Percentiles rank a stretch among this genome's conserved stretches.
Evolutionary conservation across 345 rosid species (phyloP).

Genomic region (Crucihimalaya himalaica): DNA sequence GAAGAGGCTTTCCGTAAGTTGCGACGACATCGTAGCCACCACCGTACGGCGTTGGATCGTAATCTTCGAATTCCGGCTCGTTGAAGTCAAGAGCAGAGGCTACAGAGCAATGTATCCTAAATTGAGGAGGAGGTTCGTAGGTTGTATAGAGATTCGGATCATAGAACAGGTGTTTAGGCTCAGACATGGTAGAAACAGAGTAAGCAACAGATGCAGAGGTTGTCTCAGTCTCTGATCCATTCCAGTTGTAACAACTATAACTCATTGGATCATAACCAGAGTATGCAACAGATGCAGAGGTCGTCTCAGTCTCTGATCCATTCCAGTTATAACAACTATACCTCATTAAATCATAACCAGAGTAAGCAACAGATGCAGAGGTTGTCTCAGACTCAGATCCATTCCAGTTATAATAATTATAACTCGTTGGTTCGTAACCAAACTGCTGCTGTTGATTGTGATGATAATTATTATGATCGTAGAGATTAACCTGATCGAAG

Average conservation of each 20-base stretch:
- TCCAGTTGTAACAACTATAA: constrained; percentile 31
- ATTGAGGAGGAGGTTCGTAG: constrained; percentile 41
- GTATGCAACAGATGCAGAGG: constrained; percentile 39
- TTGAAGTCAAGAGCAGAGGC: constrained; percentile 46
- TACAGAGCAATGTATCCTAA: constrained; percentile 45
- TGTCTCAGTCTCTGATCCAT: constrained; percentile 34
- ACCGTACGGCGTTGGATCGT: constrained; percentile 72
- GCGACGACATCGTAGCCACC: constrained; percentile 66
- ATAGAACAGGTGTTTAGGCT: constrained; percentile 42
- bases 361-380: constrained; percentile 46
- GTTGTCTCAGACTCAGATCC: constrained; percentile 31
- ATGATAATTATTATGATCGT: constrained; percentile 23
- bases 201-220: constrained; percentile 39
- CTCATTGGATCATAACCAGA: constrained; percentile 40
- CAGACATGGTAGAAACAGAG: constrained; percentile 49
- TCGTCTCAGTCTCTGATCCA: constrained; percentile 28
- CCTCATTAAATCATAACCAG: too few species aligned
- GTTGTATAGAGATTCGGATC: constrained; percentile 38
- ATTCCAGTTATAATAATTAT: constrained; percentile 31
- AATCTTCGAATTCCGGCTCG: constrained; percentile 60
- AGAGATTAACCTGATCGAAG: constrained; percentile 26
- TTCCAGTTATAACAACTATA: too few species aligned
- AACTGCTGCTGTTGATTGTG: constrained; percentile 2
- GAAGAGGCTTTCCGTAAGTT: constrained; percentile 69
- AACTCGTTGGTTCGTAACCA: constrained; percentile 22